phyloP scores from a whole-genome alignment of 495 filamentous ascomycete genomes.

The Astrothelium macrocarpum region DNA sequence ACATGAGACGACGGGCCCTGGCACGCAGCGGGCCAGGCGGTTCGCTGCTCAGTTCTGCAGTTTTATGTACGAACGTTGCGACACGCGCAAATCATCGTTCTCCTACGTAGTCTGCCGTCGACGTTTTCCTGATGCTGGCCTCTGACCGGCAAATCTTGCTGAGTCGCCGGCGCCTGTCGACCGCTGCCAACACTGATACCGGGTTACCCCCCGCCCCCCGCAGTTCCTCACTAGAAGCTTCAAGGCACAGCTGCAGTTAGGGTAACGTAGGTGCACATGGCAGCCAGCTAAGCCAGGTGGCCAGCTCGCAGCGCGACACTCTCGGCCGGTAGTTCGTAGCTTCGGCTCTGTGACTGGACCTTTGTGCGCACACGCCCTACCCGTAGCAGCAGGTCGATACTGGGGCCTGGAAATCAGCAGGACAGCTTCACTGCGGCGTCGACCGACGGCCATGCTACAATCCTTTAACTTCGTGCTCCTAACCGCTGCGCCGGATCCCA shows the following conservation, averaged over 20 bases:
- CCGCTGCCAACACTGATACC: neutral
- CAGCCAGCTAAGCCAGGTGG: neutral
- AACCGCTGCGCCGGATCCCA: conserved; percentile 5
- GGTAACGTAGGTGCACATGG: conserved; percentile 5
- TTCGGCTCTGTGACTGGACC: neutral
- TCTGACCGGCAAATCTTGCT: neutral
- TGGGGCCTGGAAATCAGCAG: conserved; percentile 1
- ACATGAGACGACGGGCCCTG: neutral
- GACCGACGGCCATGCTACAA: neutral
- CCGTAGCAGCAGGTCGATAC: conserved; percentile 1
- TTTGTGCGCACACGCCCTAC: neutral
- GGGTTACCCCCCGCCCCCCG: neutral
- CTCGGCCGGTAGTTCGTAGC: neutral
- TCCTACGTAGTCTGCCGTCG: too few species aligned
- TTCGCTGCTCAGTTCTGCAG: neutral
- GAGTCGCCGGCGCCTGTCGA: too few species aligned
- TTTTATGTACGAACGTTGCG: too few species aligned
- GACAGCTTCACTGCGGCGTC: conserved; percentile 3
- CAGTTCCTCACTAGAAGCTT: neutral
- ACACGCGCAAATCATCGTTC: too few species aligned
- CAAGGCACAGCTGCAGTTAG: neutral
- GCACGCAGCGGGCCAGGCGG: neutral
- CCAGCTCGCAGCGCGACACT: neutral
- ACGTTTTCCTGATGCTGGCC: neutral
- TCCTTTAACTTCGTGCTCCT: conserved; percentile 5